Evolutionary conservation across 2,329 filamentous ascomycete species (phyloP).

Genomic region (Seiridium cupressi): DNA sequence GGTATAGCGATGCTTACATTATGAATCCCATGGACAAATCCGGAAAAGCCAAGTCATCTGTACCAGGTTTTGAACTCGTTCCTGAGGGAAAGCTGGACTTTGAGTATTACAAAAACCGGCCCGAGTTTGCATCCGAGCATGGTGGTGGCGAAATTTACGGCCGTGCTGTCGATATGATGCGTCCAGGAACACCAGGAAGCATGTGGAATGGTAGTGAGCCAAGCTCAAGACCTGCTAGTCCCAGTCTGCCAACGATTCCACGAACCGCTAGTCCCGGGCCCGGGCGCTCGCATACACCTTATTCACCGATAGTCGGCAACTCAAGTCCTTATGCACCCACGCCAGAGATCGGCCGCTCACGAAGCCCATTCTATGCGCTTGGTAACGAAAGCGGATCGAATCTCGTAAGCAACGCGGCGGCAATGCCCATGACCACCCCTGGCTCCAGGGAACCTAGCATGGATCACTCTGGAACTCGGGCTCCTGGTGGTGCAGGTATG

Average conservation of each 20-base stretch:
- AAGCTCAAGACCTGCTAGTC: conserved; percentile 50
- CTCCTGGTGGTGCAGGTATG: conserved; percentile 38
- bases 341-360: conserved; percentile 28
- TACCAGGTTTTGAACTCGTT: conserved; percentile 86
- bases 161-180: conserved; percentile 53
- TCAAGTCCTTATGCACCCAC: conserved; percentile 25
- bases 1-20: conserved; percentile 79
- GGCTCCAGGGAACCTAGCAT: conserved; percentile 30
- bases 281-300: conserved; percentile 20
- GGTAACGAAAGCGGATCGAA: conserved; percentile 53
- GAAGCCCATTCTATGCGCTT: conserved; percentile 48
- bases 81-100: conserved; percentile 85
- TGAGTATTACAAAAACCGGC: conserved; percentile 84
- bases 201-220: conserved; percentile 41
- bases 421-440: conserved; percentile 43
- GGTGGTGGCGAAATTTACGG: conserved; percentile 74
- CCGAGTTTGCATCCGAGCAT: conserved; percentile 84
- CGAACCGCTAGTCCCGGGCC: conserved; percentile 24
- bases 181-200: conserved; percentile 61
- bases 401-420: conserved; percentile 51
- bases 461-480: conserved; percentile 22
- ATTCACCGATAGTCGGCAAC: conserved; percentile 18
- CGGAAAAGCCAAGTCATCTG: conserved; percentile 39
- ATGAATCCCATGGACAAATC: conserved; percentile 74
- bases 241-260: conserved; percentile 31